Base-by-base conservation (phyloP, 306 rosid genomes). In the Pyrus bretschneideri region DNA sequence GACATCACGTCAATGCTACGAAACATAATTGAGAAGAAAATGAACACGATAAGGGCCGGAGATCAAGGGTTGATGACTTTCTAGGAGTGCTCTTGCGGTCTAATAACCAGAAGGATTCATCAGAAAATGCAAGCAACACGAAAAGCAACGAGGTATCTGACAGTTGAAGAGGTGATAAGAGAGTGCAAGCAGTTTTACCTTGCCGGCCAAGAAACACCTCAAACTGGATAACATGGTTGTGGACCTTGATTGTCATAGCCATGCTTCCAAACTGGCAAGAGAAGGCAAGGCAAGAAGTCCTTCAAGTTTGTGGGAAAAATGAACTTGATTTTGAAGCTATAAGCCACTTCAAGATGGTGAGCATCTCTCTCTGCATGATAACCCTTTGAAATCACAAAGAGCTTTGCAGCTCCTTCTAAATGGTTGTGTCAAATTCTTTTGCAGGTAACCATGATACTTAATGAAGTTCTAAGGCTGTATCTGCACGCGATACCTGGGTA, bases 191-290 rank as follows among this genome's bases (percentile, higher is more conserved):
- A 75, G 77, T 83, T 83, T 79, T 88, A 88, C 73, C 81, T 86
- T 40, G 89, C 85, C 19, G 89, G 88, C 45, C 79, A 88, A 61
- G 91, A 85, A 57, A 88, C 91, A 80, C 86, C 19, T 70, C 88
- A 35, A 80, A 82, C 73, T 86, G 72, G 88, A 27, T 83, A 67
- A 75, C 81, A 69, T 88, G 88, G 89, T 72, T 79, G 65, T 86
- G 86, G 92, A 83, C 82, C 9, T 54, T 85, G 67, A 76, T 88
- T 23, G 86, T 88, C 55, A 68, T 88, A 35, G 82, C 91, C 25
- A 83, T 85, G 80, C 91, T 85, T 79, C 80, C 79, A 29, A 78
- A 75, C 1, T 88, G 82, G 91, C 91, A 88, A 80, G 86, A 85
- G 55, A 83, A 81, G 79, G 89, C 85, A 69, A 88, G 89, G 79